A percentile compares a stretch with the other conserved stretches of the same genome.
Evolutionary conservation across 2,329 filamentous ascomycete genomes (phyloP).

Genomic region (Microthyrium microscopicum): DNA sequence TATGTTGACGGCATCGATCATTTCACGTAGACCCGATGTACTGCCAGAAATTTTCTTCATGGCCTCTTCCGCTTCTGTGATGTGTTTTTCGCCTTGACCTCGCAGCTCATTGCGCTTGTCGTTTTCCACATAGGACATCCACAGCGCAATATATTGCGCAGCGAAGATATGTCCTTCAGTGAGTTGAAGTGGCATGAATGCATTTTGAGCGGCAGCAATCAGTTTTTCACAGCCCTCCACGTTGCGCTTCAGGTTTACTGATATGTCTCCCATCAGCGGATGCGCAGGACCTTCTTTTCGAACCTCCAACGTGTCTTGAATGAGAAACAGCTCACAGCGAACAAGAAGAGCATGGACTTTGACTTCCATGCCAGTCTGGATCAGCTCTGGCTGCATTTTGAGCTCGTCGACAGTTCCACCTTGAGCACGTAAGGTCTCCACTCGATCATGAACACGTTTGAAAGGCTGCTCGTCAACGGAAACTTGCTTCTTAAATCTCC

Average conservation of each 20-base stretch:
- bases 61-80: slow-evolving; percentile 14
- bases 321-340: slow-evolving; percentile 31
- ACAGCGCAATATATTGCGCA: slow-evolving; percentile 28
- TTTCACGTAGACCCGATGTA: slow-evolving; percentile 22
- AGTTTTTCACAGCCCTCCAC: slow-evolving; percentile 25
- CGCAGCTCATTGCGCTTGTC: slow-evolving; percentile 5
- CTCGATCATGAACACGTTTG: slow-evolving; percentile 29
- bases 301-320: slow-evolving; percentile 26
- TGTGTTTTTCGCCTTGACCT: slow-evolving; percentile 11
- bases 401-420: slow-evolving; percentile 16
- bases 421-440: slow-evolving; percentile 23
- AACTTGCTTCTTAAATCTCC: slow-evolving; percentile 16
- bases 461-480: slow-evolving; percentile 33
- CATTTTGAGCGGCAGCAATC: slow-evolving; percentile 20
- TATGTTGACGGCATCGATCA: slow-evolving; percentile 29
- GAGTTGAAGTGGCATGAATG: slow-evolving; percentile 26
- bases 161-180: slow-evolving; percentile 35
- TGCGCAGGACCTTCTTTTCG: slow-evolving; percentile 7
- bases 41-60: slow-evolving; percentile 12
- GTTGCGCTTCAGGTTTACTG: slow-evolving; percentile 18
- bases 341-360: slow-evolving; percentile 29
- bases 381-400: slow-evolving; percentile 12
- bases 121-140: slow-evolving; percentile 9
- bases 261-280: slow-evolving; percentile 7
- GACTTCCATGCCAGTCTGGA: slow-evolving; percentile 19